These are phyloP conservation scores for Hibiscus syriacus DNA, from an alignment of 345 rosid genomes.

Conservation along the genomic window DNA sequence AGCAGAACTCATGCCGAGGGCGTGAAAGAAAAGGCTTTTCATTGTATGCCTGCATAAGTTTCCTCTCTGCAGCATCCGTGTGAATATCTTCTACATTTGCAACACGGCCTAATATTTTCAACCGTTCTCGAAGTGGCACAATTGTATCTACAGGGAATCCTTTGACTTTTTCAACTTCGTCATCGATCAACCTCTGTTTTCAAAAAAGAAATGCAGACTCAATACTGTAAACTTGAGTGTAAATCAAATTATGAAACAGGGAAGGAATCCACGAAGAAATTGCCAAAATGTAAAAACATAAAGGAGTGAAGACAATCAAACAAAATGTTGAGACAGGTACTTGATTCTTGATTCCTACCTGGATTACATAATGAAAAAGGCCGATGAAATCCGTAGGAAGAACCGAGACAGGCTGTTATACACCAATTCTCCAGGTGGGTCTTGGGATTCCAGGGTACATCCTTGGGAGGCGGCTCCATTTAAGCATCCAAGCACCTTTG, in stretches of 20 bases:
- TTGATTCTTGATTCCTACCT: too few relatives aligned
- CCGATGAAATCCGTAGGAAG: too few relatives aligned
- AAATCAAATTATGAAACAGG: neutral
- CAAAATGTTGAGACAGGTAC: neutral
- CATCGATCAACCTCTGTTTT: conserved; percentile 66
- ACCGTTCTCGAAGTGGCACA: conserved; percentile 67
- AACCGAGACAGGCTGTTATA: too few relatives aligned
- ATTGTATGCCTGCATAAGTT: conserved; percentile 92
- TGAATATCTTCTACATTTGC: conserved; percentile 87
- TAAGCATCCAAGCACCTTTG: too few relatives aligned
- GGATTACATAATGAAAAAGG: too few relatives aligned
- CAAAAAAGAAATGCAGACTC: neutral
- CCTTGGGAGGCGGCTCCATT: too few relatives aligned
- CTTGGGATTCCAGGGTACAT: too few relatives aligned
- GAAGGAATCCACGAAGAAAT: neutral
- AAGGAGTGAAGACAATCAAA: neutral
- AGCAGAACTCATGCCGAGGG: conserved; percentile 85
- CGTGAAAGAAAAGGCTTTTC: conserved; percentile 99
- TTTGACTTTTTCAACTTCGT: conserved; percentile 87
- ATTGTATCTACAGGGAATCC: conserved; percentile 77
- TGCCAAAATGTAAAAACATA: neutral
- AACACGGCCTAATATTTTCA: conserved; percentile 91
- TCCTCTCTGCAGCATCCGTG: conserved; percentile 80
- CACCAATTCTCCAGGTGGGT: too few relatives aligned
- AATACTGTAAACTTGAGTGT: neutral